Evolutionary conservation across 805 yeast species (phyloP).

Genomic region (Suhomyces tanzawaensis): DNA sequence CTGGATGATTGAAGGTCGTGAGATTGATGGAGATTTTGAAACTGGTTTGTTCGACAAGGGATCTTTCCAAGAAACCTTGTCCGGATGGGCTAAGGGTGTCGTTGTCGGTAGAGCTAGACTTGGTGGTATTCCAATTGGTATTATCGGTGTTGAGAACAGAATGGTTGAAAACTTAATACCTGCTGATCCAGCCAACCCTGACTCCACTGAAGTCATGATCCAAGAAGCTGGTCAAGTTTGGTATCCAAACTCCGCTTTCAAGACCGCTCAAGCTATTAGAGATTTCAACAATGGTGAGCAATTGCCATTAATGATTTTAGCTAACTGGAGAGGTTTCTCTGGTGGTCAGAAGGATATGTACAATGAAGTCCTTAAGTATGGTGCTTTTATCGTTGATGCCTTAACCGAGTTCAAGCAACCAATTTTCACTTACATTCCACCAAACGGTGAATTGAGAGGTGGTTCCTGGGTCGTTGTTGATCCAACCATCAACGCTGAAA

Average conservation of each 20-base stretch:
- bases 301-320: slow-evolving; percentile 93
- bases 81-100: slow-evolving; percentile 99
- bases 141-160: slow-evolving; percentile 93
- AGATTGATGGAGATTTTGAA: slow-evolving; percentile 69
- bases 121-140: slow-evolving; percentile 99
- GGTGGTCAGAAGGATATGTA: slow-evolving; percentile 99
- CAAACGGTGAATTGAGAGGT: slow-evolving; percentile 97
- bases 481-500: slow-evolving; percentile 92
- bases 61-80: slow-evolving; percentile 92
- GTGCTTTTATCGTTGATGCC: slow-evolving; percentile 96
- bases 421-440: slow-evolving; percentile 94
- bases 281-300: slow-evolving; percentile 98
- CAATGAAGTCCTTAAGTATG: slow-evolving; percentile 95
- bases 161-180: slow-evolving; percentile 86
- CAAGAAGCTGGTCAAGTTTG: slow-evolving; percentile 99
- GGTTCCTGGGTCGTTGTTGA: slow-evolving; percentile 99
- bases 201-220: slow-evolving; percentile 78
- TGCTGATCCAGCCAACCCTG: slow-evolving; percentile 98
- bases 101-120: slow-evolving; percentile 98
- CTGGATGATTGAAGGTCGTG: slow-evolving; percentile 88
- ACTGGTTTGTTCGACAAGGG: slow-evolving; percentile 87
- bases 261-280: slow-evolving; percentile 97
- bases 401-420: slow-evolving; percentile 96
- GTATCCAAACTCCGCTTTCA: slow-evolving; percentile 99
- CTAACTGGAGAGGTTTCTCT: slow-evolving; percentile 99